Evolutionary conservation across 2,329 filamentous ascomycete genomes (phyloP), one percentile per base, ranked within the genome.

Genomic region (Ilyonectria robusta): DNA sequence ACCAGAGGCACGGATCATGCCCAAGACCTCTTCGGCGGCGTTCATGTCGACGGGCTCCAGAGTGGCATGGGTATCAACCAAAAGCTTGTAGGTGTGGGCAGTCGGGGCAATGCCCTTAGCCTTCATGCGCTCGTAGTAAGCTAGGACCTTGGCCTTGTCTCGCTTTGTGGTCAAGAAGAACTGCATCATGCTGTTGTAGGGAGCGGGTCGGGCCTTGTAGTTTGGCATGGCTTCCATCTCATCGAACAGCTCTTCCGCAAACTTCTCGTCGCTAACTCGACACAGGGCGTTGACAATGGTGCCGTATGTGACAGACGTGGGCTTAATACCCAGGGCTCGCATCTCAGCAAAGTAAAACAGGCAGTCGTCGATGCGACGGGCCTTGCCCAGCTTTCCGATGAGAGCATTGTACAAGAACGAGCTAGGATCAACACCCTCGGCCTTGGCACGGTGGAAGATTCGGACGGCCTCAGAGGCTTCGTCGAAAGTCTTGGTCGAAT

Each of bases 131-230:
- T 97, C 92, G 79, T 97, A 98, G 86, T 98, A 99, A 35, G 91
- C 88, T 26, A 99, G 87, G 6, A 98, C 95, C 89, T 98, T 98
- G 80, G 87, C 84, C 83, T 96, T 95, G 81, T 99, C 95, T 59
- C 94, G 94, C 89, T 98, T 98, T 62, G 95, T 98, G 64, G 94
- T 97, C 73, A 98, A 86, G 89, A 98, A 99, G 84, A 97, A 98
- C 80, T 99, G 96, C 90, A 99, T 99, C 91, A 99, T 93, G 82
- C 94, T 97, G 86, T 99, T 98, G 87, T 99, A 99, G 1, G 96
- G 96, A 26, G 96, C 96, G 29, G 96, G 95, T 10, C 96, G 92
- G 46, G 96, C 94, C 86, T 98, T 98, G 89, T 99, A 99, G 85
- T 99, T 99, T 64, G 94, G 92, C 92, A 97, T 97, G 53, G 92